Evolutionary conservation across 176 grass and related monocot species (phyloP), one percentile per base, ranked within the genome.

Genomic region (Eragrostis nindensis): DNA sequence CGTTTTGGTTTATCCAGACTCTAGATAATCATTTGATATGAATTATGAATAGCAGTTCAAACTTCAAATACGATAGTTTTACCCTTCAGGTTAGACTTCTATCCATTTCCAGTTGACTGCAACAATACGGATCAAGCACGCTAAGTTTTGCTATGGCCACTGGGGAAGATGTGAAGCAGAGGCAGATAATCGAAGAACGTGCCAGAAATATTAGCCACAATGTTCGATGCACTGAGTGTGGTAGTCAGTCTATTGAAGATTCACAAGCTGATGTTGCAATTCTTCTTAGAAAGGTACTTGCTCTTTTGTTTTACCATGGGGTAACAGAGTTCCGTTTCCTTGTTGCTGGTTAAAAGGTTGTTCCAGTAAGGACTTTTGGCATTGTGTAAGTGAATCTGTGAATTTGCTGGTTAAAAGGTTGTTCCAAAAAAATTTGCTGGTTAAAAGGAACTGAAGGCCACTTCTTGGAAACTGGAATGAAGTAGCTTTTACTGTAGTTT

Each of bases 171-270:
- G 49, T 91, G 41, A 97, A 94, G 76, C 92, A 97, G 80, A 68
- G 60, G 24, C 91, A 88, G 83, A 88, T 90, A 39, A 25, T 88
- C 30, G 94, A 97, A 43, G 86, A 80, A 45, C 89, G 94, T 62
- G 91, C 91, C 8, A 97, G 89, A 81, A 91, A 89, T 62, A 97
- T 97, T 63, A 94, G 91, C 85, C 94, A 90, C 68, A 97, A 97
- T 86, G 91, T 97, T 26, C 73, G 94, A 24, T 97, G 94, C 56
- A 97, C 91, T 24, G 94, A 97, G 83, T 94, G 94, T 81, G 94
- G 94, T 21, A 97, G 94, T 77, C 94, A 97, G 59, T 97, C 94
- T 5, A 97, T 97, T 86, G 94, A 97, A 87, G 94, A 97, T 74
- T 97, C 94, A 36, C 89, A 97, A 63, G 94, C 94, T 50, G 94